These are phyloP conservation scores for Syncephalastrum racemosum DNA, from an alignment of 371 early-diverging fungal species.

Conservation along the genomic window DNA sequence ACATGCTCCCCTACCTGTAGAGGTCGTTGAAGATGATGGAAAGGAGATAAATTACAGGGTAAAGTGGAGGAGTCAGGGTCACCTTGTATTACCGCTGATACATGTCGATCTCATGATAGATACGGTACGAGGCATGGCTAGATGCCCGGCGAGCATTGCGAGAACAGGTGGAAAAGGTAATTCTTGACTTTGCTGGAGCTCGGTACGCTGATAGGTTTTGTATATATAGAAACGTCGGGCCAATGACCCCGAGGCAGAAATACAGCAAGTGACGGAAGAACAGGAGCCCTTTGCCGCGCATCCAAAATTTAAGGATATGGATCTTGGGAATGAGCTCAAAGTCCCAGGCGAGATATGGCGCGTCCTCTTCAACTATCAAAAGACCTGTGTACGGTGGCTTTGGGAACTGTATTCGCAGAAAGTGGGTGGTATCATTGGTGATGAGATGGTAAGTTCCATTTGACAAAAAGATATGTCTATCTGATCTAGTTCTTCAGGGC, in stretches of 20 bases:
- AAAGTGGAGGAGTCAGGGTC: background rate
- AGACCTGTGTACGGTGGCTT: slow-evolving; percentile 88
- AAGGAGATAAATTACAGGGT: slow-evolving; percentile 55
- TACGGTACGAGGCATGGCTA: slow-evolving; percentile 60
- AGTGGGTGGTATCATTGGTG: slow-evolving; percentile 96
- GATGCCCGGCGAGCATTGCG: slow-evolving; percentile 49
- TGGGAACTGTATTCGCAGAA: slow-evolving; percentile 86
- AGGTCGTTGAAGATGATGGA: slow-evolving; percentile 60
- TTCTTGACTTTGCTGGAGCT: background rate
- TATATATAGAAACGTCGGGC: too few relatives aligned
- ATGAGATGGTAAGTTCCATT: slow-evolving; percentile 80
- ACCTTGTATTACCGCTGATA: background rate
- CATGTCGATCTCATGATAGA: slow-evolving; percentile 11
- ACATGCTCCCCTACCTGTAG: slow-evolving; percentile 11
- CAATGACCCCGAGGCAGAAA: too few relatives aligned
- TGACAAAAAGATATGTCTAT: background rate
- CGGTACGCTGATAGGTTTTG: too few relatives aligned
- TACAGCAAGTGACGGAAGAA: too few relatives aligned
- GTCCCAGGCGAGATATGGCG: slow-evolving; percentile 87
- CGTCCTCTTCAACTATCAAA: slow-evolving; percentile 93
- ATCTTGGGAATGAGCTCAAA: slow-evolving; percentile 54
- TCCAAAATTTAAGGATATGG: slow-evolving; percentile 60
- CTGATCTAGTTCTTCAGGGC: slow-evolving; percentile 53
- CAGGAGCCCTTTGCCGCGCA: slow-evolving; percentile 63
- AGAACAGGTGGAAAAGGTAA: slow-evolving; percentile 30